Percentiles rank a stretch among this genome's conserved stretches.
Evolutionary conservation across 805 yeast species (phyloP).

Genomic region (Candida nitratophila): DNA sequence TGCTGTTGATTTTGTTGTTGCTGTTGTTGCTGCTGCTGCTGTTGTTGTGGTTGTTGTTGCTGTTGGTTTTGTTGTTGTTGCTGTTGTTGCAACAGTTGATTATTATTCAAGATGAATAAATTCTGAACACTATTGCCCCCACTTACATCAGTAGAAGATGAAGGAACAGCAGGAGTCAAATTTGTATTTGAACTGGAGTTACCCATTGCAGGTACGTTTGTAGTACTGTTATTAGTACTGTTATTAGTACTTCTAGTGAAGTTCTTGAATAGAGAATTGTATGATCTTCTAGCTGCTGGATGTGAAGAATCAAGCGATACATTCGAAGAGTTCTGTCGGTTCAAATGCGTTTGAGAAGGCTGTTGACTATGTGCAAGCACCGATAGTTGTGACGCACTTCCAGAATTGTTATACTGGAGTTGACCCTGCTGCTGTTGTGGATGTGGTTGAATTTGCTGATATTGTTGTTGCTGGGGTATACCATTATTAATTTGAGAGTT

Average conservation of each 20-base stretch:
- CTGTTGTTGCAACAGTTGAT: background rate
- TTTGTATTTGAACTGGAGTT: background rate
- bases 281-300: constrained; percentile 2
- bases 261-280: constrained; percentile 3
- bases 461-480: constrained; percentile 1
- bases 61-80: constrained; percentile 1
- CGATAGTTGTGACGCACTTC: too few relatives aligned
- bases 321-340: background rate
- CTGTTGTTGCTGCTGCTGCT: background rate
- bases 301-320: background rate
- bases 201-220: too few relatives aligned
- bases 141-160: background rate
- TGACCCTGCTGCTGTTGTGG: too few relatives aligned
- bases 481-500: too few relatives aligned
- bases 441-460: too few relatives aligned
- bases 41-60: background rate
- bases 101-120: background rate
- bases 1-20: background rate
- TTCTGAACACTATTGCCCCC: background rate
- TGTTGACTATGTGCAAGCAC: too few relatives aligned
- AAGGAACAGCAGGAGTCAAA: background rate
- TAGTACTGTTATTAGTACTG: background rate
- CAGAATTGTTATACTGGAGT: too few relatives aligned
- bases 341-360: too few relatives aligned
- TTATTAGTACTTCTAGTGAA: background rate